phyloP scores from a whole-genome alignment of 345 rosid genomes.

The Adansonia digitata region DNA sequence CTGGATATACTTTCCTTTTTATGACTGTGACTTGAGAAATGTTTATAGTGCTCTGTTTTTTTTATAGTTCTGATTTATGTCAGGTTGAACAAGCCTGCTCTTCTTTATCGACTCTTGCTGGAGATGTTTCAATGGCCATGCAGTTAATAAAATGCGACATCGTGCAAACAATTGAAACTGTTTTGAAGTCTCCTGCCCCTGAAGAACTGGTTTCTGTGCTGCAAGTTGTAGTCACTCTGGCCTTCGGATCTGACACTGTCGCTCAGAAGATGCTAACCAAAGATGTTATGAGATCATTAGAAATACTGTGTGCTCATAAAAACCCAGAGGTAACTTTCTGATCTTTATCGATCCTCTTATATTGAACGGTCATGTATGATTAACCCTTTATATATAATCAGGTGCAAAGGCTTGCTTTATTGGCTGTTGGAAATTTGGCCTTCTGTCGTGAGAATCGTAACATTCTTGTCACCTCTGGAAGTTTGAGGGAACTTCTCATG shows the following conservation, averaged over 20 bases:
- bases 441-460: slow-evolving; percentile 88
- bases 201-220: slow-evolving; percentile 84
- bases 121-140: slow-evolving; percentile 81
- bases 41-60: slow-evolving; percentile 14
- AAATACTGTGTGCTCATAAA: slow-evolving; percentile 69
- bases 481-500: slow-evolving; percentile 81
- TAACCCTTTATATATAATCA: slow-evolving; percentile 27
- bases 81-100: slow-evolving; percentile 97
- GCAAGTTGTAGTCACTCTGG: slow-evolving; percentile 81
- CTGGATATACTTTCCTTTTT: slow-evolving; percentile 19
- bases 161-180: slow-evolving; percentile 88
- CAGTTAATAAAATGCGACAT: slow-evolving; percentile 96
- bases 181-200: slow-evolving; percentile 59
- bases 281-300: slow-evolving; percentile 73
- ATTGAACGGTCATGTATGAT: slow-evolving; percentile 14
- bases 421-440: slow-evolving; percentile 91
- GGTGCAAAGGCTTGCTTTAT: slow-evolving; percentile 88
- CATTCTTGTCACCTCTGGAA: slow-evolving; percentile 80
- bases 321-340: slow-evolving; percentile 71
- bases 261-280: slow-evolving; percentile 86
- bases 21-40: not conserved
- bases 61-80: slow-evolving; percentile 22
- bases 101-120: slow-evolving; percentile 88
- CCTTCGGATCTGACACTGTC: slow-evolving; percentile 76
- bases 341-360: slow-evolving; percentile 12